phyloP scores from a whole-genome alignment of 2,329 filamentous ascomycete genomes.

The Sclerotinia spermophila region DNA sequence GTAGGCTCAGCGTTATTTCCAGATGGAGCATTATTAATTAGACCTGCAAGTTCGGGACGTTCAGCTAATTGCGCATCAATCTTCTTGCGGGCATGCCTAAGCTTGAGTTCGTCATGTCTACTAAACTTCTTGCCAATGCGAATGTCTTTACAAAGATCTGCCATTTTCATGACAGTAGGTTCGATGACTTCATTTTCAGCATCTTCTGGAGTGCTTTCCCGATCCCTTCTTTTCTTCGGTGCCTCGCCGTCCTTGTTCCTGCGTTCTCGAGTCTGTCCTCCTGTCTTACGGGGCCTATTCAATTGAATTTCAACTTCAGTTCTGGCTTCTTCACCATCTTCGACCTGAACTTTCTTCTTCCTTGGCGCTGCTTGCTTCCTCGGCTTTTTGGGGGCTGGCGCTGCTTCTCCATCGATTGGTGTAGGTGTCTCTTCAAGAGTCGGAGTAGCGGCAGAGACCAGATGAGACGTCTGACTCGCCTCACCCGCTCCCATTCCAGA shows the following conservation, averaged over 20 bases:
- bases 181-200: slow-evolving; percentile 62
- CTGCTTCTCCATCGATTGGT: background rate
- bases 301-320: slow-evolving; percentile 30
- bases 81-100: slow-evolving; percentile 54
- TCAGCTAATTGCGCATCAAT: slow-evolving; percentile 34
- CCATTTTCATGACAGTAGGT: slow-evolving; percentile 64
- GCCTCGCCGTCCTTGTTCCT: slow-evolving; percentile 37
- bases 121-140: slow-evolving; percentile 72
- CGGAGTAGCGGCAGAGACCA: slow-evolving; percentile 28
- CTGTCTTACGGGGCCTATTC: slow-evolving; percentile 24
- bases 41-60: slow-evolving; percentile 27
- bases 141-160: slow-evolving; percentile 66
- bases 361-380: slow-evolving; percentile 17
- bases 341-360: slow-evolving; percentile 29
- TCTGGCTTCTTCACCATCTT: slow-evolving; percentile 26
- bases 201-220: slow-evolving; percentile 55
- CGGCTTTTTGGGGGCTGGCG: background rate
- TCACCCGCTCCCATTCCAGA: slow-evolving; percentile 9
- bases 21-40: slow-evolving; percentile 8
- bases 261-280: slow-evolving; percentile 24
- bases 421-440: slow-evolving; percentile 33
- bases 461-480: slow-evolving; percentile 21
- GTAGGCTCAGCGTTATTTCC: slow-evolving; percentile 10
- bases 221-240: slow-evolving; percentile 32
- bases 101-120: slow-evolving; percentile 67